phyloP scores from a whole-genome alignment of 202 grass and related monocot genomes.

The Setaria viridis region DNA sequence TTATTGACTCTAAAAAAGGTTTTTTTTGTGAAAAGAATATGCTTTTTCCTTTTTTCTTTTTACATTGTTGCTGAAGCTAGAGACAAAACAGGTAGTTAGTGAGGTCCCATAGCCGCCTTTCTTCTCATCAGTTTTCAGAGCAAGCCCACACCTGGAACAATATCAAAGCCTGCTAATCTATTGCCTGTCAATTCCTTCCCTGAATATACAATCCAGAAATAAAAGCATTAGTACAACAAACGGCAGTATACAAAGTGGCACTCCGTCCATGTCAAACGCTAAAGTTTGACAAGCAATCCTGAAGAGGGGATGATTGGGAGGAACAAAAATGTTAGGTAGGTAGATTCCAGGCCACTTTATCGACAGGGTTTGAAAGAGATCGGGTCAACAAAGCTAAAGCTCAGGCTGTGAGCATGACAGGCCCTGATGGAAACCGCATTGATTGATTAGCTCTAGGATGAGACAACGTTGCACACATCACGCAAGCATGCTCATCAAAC shows the following conservation, averaged over 20 bases:
- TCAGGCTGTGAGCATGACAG: neutral
- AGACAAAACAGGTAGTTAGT: neutral
- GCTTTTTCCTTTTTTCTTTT: too few relatives aligned
- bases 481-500: neutral
- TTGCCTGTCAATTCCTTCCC: neutral
- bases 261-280: slow-evolving; percentile 21
- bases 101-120: neutral
- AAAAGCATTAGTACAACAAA: neutral
- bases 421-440: slow-evolving; percentile 1
- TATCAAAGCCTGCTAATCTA: neutral
- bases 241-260: neutral
- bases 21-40: neutral
- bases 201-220: neutral
- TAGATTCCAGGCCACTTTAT: slow-evolving; percentile 41
- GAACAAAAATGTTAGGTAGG: slow-evolving; percentile 40
- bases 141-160: slow-evolving; percentile 3
- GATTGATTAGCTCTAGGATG: slow-evolving; percentile 3
- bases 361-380: slow-evolving; percentile 1
- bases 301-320: slow-evolving; percentile 39
- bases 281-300: slow-evolving; percentile 34
- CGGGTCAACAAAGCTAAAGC: slow-evolving; percentile 40
- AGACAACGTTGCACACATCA: slow-evolving; percentile 43
- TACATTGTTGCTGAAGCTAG: neutral
- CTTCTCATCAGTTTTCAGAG: slow-evolving; percentile 11
- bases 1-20: too few relatives aligned